phyloP scores from a whole-genome alignment of 2,329 filamentous ascomycete species.

The Colletotrichum chrysophilum region DNA sequence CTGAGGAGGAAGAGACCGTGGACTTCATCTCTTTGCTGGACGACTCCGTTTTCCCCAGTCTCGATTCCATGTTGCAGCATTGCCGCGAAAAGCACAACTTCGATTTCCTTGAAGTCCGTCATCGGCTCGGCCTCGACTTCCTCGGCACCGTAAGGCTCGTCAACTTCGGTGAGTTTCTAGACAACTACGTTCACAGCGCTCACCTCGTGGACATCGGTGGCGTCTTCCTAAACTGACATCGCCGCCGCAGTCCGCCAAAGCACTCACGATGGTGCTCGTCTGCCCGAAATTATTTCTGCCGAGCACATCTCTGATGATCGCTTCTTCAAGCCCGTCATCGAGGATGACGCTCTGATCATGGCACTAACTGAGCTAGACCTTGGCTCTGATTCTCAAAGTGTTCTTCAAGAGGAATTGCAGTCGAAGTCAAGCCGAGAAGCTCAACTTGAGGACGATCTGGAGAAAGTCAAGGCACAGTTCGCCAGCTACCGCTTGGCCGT shows the following conservation, averaged over 20 bases:
- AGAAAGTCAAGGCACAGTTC: slow-evolving; percentile 65
- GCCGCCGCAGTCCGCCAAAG: slow-evolving; percentile 48
- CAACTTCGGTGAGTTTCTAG: slow-evolving; percentile 60
- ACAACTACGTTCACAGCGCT: background rate
- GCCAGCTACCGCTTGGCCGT: slow-evolving; percentile 69
- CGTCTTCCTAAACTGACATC: background rate
- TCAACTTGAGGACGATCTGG: slow-evolving; percentile 66
- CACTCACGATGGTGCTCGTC: slow-evolving; percentile 45
- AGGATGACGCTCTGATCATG: slow-evolving; percentile 89
- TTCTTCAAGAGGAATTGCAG: slow-evolving; percentile 30
- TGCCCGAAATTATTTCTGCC: slow-evolving; percentile 64
- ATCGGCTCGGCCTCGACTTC: slow-evolving; percentile 69
- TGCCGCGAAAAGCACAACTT: slow-evolving; percentile 71
- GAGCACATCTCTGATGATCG: slow-evolving; percentile 76
- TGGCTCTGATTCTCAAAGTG: slow-evolving; percentile 39
- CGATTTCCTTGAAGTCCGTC: slow-evolving; percentile 67
- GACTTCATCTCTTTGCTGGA: slow-evolving; percentile 73
- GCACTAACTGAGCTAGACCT: slow-evolving; percentile 79
- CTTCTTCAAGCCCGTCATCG: slow-evolving; percentile 82
- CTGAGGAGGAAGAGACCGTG: slow-evolving; percentile 66
- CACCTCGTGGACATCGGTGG: background rate
- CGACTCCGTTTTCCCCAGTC: slow-evolving; percentile 67
- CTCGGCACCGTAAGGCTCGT: slow-evolving; percentile 76
- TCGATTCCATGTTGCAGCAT: slow-evolving; percentile 69
- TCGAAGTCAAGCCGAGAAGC: slow-evolving; percentile 54